phyloP scores from a whole-genome alignment of 352 stramenopile genomes.

The Aphanomyces euteiches region DNA sequence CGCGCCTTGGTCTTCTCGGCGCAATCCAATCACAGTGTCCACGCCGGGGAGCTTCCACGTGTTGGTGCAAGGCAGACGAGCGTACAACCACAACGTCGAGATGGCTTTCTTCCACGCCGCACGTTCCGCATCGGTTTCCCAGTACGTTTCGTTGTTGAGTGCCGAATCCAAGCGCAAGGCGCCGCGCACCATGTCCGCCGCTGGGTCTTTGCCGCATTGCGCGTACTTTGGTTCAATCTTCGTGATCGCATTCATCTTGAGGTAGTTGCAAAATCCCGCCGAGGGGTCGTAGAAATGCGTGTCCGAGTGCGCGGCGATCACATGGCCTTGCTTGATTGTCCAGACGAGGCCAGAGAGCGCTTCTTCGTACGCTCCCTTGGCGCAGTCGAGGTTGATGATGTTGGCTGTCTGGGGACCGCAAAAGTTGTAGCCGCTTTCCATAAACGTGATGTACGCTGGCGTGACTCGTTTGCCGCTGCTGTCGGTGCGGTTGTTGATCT shows the following conservation, averaged over 20 bases:
- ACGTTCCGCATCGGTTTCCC: slow-evolving; percentile 12
- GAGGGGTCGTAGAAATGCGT: slow-evolving; percentile 24
- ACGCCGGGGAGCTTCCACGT: slow-evolving; percentile 2
- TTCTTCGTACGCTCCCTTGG: not conserved
- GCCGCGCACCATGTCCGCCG: slow-evolving; percentile 23
- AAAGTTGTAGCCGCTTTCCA: slow-evolving; percentile 29
- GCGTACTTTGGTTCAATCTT: slow-evolving; percentile 10
- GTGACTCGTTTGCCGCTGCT: not conserved
- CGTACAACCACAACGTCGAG: slow-evolving; percentile 17
- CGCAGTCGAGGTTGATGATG: slow-evolving; percentile 1
- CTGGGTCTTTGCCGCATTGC: not conserved
- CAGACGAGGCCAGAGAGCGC: not conserved
- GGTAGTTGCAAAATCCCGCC: slow-evolving; percentile 16
- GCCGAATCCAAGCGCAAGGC: slow-evolving; percentile 5
- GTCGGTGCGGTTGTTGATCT: slow-evolving; percentile 18
- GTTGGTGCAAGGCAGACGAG: slow-evolving; percentile 26
- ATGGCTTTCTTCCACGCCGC: slow-evolving; percentile 18
- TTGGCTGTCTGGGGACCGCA: slow-evolving; percentile 3
- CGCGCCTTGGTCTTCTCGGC: not conserved
- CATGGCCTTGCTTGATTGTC: slow-evolving; percentile 24
- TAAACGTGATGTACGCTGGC: slow-evolving; percentile 14
- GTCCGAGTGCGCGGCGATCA: slow-evolving; percentile 24
- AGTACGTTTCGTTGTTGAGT: slow-evolving; percentile 13
- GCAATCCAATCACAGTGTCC: not conserved
- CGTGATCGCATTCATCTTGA: slow-evolving; percentile 15